phyloP scores from a whole-genome alignment of 768 basidiomycete species.

The Boletus rubescentipes region DNA sequence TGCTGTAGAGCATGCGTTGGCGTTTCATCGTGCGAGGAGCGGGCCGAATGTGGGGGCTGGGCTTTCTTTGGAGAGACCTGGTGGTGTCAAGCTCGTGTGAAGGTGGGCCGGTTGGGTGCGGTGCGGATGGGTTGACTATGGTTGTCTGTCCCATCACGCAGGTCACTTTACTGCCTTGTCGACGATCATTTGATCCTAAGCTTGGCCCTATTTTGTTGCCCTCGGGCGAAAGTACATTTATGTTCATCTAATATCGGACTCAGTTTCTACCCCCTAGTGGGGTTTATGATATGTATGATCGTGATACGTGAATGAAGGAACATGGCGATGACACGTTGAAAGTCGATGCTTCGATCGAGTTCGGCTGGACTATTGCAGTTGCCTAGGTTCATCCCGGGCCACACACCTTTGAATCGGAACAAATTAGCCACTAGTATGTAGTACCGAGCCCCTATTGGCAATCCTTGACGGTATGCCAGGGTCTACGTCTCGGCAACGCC shows the following conservation, averaged over 20 bases:
- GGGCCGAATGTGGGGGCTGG: constrained; percentile 10
- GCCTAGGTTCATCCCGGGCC: too few species aligned
- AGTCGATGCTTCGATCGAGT: too few species aligned
- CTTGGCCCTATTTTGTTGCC: neutral
- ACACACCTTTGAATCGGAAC: too few species aligned
- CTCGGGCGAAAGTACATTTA: neutral
- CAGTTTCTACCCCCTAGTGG: neutral
- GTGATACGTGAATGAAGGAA: too few species aligned
- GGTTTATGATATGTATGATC: neutral
- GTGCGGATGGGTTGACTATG: neutral
- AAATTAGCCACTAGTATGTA: too few species aligned
- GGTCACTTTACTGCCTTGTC: neutral
- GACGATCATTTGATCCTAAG: neutral
- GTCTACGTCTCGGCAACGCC: too few species aligned
- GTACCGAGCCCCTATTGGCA: too few species aligned
- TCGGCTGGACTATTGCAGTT: too few species aligned
- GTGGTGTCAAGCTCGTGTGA: constrained; percentile 14
- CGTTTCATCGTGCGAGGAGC: constrained; percentile 49
- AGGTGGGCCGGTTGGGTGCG: too few species aligned
- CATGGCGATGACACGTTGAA: too few species aligned
- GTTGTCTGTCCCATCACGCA: neutral
- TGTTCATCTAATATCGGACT: constrained; percentile 3
- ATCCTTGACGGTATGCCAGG: too few species aligned
- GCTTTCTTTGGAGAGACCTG: constrained; percentile 3
- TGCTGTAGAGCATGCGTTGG: constrained; percentile 71